Conservation (phyloP, 2,329 filamentous ascomycete genomes). For the Aspergillus puulaauensis region DNA sequence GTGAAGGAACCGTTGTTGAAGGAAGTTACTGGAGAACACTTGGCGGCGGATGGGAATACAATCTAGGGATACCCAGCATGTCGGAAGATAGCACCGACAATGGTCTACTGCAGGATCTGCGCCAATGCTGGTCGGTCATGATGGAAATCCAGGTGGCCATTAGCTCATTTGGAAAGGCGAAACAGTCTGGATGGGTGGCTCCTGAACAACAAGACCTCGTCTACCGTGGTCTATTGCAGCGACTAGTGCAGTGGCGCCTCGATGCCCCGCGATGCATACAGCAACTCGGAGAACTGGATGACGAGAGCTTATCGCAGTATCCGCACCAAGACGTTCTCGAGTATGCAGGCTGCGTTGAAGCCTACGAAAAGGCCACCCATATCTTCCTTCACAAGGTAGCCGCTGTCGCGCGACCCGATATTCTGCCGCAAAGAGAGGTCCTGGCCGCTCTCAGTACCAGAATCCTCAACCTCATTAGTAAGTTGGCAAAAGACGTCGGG, state of each 20-base stretch:
- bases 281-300: constrained; percentile 27
- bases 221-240: constrained; percentile 30
- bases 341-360: constrained; percentile 37
- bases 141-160: constrained; percentile 36
- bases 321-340: constrained; percentile 32
- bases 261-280: constrained; percentile 29
- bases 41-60: constrained; percentile 41
- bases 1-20: constrained; percentile 37
- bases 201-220: constrained; percentile 29
- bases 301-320: constrained; percentile 27
- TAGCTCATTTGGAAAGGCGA: constrained; percentile 33
- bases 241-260: constrained; percentile 30
- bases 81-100: constrained; percentile 23
- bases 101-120: constrained; percentile 26
- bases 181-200: constrained; percentile 28
- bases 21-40: constrained; percentile 41
- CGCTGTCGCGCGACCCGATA: constrained; percentile 29
- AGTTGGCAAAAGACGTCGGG: constrained; percentile 33
- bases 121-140: constrained; percentile 32
- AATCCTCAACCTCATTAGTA: constrained; percentile 29
- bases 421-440: constrained; percentile 24
- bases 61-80: constrained; percentile 33
- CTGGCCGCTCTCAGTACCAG: constrained; percentile 31
- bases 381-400: constrained; percentile 34
- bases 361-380: constrained; percentile 38